These are phyloP conservation scores for Fusarium sp. DNA, from an alignment of 2,329 filamentous ascomycete species.

Conservation along the genomic window DNA sequence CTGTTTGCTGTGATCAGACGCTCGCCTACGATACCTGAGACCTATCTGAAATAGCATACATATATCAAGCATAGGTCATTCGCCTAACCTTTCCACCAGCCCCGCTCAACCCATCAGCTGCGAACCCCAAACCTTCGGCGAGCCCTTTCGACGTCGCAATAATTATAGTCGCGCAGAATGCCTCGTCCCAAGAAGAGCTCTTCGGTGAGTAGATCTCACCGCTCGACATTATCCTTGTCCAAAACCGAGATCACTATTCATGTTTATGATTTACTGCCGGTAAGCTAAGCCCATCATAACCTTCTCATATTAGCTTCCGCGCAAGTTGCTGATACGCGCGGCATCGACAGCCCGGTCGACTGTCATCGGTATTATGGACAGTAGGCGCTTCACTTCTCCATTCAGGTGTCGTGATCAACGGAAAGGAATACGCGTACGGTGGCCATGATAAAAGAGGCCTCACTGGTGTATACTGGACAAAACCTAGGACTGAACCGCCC, in stretches of 20 bases:
- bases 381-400: conserved; percentile 83
- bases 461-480: conserved; percentile 88
- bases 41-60: conserved; percentile 8
- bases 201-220: conserved; percentile 59
- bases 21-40: conserved; percentile 3
- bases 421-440: conserved; percentile 86
- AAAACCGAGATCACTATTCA: conserved; percentile 82
- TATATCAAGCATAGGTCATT: conserved; percentile 13
- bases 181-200: conserved; percentile 47
- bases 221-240: conserved; percentile 75
- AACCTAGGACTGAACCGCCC: conserved; percentile 76
- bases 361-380: conserved; percentile 83
- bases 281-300: conserved; percentile 53
- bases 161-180: conserved; percentile 42
- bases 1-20: not conserved
- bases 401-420: conserved; percentile 84
- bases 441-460: conserved; percentile 78
- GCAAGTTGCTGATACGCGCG: conserved; percentile 29
- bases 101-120: conserved; percentile 37
- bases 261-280: conserved; percentile 81
- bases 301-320: conserved; percentile 8
- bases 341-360: conserved; percentile 71
- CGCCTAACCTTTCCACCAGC: conserved; percentile 27
- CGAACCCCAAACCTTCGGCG: conserved; percentile 28
- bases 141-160: conserved; percentile 44